Conservation (phyloP, 2,329 filamentous ascomycete species). For the Metarhizium humberi region DNA sequence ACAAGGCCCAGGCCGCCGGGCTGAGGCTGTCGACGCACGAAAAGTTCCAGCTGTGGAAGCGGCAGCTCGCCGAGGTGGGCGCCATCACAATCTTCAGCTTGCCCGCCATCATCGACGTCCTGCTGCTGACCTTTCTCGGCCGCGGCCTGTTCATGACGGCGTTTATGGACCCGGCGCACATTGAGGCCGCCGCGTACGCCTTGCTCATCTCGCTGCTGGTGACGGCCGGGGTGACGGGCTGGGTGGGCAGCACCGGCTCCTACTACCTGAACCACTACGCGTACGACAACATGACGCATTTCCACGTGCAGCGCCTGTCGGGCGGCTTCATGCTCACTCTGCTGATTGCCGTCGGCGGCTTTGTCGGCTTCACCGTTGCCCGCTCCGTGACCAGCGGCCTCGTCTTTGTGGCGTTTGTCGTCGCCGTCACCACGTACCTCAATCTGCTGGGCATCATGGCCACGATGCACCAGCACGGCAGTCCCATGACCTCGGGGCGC, state of each 20-base stretch:
- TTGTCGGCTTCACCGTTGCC: constrained; percentile 38
- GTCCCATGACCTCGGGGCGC: constrained; percentile 47
- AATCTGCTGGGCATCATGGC: constrained; percentile 44
- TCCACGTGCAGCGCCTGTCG: constrained; percentile 33
- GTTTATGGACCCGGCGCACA: constrained; percentile 41
- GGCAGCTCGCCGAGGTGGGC: constrained; percentile 35
- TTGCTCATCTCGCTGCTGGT: constrained; percentile 50
- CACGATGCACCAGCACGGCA: constrained; percentile 44
- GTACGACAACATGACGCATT: constrained; percentile 31
- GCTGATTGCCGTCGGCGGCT: constrained; percentile 32
- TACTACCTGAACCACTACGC: constrained; percentile 43
- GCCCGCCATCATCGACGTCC: constrained; percentile 51
- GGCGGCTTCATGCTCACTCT: constrained; percentile 35
- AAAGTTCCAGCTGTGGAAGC: constrained; percentile 12
- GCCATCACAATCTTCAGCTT: constrained; percentile 54
- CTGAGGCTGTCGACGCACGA: neutral
- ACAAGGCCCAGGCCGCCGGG: neutral
- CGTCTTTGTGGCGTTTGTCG: constrained; percentile 50
- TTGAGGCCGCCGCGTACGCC: constrained; percentile 44
- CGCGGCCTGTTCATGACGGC: constrained; percentile 52
- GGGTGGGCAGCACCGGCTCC: constrained; percentile 53
- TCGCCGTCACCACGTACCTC: constrained; percentile 49
- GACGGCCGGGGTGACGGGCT: constrained; percentile 52
- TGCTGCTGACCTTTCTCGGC: constrained; percentile 48
- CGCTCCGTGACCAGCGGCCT: constrained; percentile 34